A percentile compares a stretch with the other conserved stretches of the same genome.
Conservation (phyloP, 2,329 filamentous ascomycete species). For the Aureobasidium namibiae region DNA sequence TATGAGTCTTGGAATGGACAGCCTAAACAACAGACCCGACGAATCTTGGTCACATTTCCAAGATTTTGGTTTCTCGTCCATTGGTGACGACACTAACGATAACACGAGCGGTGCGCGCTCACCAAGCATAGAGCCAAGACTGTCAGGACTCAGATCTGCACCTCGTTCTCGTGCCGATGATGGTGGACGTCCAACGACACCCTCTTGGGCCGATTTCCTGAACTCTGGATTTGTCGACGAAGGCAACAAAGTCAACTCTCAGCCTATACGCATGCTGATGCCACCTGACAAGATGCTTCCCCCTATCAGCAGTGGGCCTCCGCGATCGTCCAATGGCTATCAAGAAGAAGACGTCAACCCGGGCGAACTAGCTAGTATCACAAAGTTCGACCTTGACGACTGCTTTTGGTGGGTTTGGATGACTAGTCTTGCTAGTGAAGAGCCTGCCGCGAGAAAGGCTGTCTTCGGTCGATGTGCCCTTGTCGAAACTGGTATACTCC, state of each 20-base stretch:
- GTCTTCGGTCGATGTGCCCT: conserved; percentile 91
- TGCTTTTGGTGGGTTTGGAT: conserved; percentile 99
- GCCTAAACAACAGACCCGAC: conserved; percentile 54
- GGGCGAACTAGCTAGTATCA: conserved; percentile 90
- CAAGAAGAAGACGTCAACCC: conserved; percentile 71
- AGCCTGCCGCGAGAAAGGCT: conserved; percentile 75
- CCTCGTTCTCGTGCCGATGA: conserved; percentile 60
- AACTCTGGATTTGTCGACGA: conserved; percentile 85
- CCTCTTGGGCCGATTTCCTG: conserved; percentile 96
- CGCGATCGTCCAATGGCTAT: conserved; percentile 64
- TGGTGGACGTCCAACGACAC: conserved; percentile 77
- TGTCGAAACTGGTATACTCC: conserved; percentile 74
- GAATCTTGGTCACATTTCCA: conserved; percentile 96
- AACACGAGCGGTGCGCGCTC: conserved; percentile 13
- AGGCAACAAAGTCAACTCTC: conserved; percentile 40
- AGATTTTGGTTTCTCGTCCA: conserved; percentile 81
- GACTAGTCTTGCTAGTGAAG: conserved; percentile 85
- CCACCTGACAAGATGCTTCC: conserved; percentile 88
- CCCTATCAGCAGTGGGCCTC: conserved; percentile 59
- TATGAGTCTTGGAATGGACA: conserved; percentile 26
- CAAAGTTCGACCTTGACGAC: conserved; percentile 77
- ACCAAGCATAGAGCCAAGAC: conserved; percentile 18
- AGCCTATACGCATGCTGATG: conserved; percentile 62
- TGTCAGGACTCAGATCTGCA: conserved; percentile 51
- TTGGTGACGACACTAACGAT: conserved; percentile 25